Conservation (phyloP, 2,329 filamentous ascomycete genomes). For the Huntiella omanensis region DNA sequence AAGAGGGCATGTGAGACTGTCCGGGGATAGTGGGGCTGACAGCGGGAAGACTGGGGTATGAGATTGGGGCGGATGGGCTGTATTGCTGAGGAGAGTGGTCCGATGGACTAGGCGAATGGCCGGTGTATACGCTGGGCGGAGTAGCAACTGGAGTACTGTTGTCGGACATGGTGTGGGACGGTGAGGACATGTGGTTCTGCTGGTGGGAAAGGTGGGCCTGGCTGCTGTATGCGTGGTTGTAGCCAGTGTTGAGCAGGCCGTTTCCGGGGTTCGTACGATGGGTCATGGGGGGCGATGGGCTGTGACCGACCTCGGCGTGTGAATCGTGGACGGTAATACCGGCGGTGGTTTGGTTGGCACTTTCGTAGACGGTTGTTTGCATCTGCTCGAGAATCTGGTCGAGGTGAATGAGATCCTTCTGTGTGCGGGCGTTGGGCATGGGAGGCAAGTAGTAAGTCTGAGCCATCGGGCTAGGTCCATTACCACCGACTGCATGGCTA, state of each 20-base stretch:
- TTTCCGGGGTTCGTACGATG: conserved; percentile 17
- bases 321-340: conserved; percentile 62
- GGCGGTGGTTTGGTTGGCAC: conserved; percentile 61
- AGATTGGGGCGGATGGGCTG: conserved; percentile 37
- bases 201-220: conserved; percentile 18
- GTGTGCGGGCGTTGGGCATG: conserved; percentile 74
- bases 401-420: conserved; percentile 83
- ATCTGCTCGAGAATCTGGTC: conserved; percentile 92
- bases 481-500: conserved; percentile 36
- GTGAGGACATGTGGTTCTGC: conserved; percentile 41
- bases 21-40: conserved; percentile 51
- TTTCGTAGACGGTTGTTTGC: conserved; percentile 91
- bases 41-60: conserved; percentile 53
- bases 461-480: conserved; percentile 33
- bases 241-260: conserved; percentile 13
- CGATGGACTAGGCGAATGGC: conserved; percentile 57
- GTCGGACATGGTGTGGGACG: conserved; percentile 37
- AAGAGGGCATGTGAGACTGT: conserved; percentile 49
- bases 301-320: conserved; percentile 39
- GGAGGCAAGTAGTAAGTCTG: conserved; percentile 69
- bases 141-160: conserved; percentile 60
- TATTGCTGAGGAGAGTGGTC: conserved; percentile 49
- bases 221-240: conserved; percentile 14
- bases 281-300: conserved; percentile 31
- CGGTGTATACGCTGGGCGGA: conserved; percentile 58